Base-by-base conservation (phyloP, 2,329 filamentous ascomycete species). In the Mariannaea elegans region DNA sequence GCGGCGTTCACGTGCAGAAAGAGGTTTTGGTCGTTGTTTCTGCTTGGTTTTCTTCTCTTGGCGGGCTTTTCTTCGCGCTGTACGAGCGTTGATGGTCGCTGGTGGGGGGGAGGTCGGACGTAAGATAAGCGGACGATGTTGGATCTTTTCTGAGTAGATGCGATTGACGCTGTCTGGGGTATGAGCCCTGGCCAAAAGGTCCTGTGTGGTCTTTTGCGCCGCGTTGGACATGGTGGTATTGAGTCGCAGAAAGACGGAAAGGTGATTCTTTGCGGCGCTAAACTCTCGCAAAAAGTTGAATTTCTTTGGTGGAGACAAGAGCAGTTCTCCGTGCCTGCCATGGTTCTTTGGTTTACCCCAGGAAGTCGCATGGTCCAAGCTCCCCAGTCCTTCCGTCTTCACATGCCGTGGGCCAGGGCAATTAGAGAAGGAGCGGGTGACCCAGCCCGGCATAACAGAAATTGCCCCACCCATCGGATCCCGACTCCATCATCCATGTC, bases 111-210 rank as follows among this genome's bases (percentile, higher is more conserved):
- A 92, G 19, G 89, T 90, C 7, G 92, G 89, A 39, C 90, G 88
- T 3, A 97, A 86, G 70, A 90, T 87, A 56, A 97, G 87, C 0
- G 92, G 89, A 45, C 93, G 92, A 72, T 92, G 89, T 69, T 92
- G 87, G 74, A 97, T 87, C 76, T 93, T 93, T 65, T 97, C 92
- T 63, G 84, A 82, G 81, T 90, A 94, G 76, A 97, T 91, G 53
- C 87, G 84, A 31, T 81, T 80, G 54, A 89, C 87, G 57, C 85
- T 88, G 65, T 90, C 84, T 23, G 92, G 89, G 2, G 91, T 90
- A 77, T 97, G 93, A 9, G 92, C 93, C 69, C 91, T 89, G 6
- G 84, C 78, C 52, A 98, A 89, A 49, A 97, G 87, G 7, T 82
- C 78, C 64, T 87, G 83, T 0, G 87, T 88, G 9, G 86, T 72